Evolutionary conservation across 1,284 basidiomycete genomes (phyloP).

Genomic region (Moesziomyces antarcticus): DNA sequence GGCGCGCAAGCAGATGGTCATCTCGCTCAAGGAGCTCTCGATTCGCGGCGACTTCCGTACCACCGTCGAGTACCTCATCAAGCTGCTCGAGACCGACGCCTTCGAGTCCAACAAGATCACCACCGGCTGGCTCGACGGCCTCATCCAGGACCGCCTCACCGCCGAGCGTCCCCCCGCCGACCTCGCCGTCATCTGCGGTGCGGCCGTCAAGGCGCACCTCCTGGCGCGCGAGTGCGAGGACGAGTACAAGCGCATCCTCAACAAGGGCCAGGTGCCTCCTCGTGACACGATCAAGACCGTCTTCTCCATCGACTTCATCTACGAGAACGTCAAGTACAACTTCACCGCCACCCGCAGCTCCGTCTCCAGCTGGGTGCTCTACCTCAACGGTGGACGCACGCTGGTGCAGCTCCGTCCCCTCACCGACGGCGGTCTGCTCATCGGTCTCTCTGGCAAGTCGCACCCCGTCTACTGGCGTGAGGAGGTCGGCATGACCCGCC

Average conservation of each 20-base stretch:
- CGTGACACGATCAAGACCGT: conserved; percentile 96
- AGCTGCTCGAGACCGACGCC: conserved; percentile 92
- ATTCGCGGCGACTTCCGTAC: conserved; percentile 99
- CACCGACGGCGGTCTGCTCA: conserved; percentile 92
- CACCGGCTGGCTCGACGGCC: conserved; percentile 96
- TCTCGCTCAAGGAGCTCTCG: conserved; percentile 96
- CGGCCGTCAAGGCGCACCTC: conserved; percentile 93
- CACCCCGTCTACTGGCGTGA: conserved; percentile 99
- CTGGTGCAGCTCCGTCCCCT: conserved; percentile 74
- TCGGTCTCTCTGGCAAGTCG: conserved; percentile 90
- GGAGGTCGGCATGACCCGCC: conserved; percentile 81
- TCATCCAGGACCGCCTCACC: conserved; percentile 94
- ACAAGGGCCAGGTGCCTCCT: conserved; percentile 97
- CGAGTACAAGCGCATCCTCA: conserved; percentile 94
- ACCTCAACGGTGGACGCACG: conserved; percentile 84
- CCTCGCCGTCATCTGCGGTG: conserved; percentile 91
- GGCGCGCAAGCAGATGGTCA: conserved; percentile 98
- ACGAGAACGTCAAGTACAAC: conserved; percentile 94
- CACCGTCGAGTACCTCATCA: conserved; percentile 94
- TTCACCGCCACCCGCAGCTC: conserved; percentile 95
- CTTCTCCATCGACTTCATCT: conserved; percentile 92
- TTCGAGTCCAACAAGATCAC: conserved; percentile 98
- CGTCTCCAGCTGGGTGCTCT: conserved; percentile 87
- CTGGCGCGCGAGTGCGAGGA: conserved; percentile 87
- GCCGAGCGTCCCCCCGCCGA: conserved; percentile 93